A percentile compares a stretch with the other conserved stretches of the same genome.
These are phyloP conservation scores for Aspergillus sclerotioniger DNA, from an alignment of 495 filamentous ascomycete species.

Conservation along the genomic window DNA sequence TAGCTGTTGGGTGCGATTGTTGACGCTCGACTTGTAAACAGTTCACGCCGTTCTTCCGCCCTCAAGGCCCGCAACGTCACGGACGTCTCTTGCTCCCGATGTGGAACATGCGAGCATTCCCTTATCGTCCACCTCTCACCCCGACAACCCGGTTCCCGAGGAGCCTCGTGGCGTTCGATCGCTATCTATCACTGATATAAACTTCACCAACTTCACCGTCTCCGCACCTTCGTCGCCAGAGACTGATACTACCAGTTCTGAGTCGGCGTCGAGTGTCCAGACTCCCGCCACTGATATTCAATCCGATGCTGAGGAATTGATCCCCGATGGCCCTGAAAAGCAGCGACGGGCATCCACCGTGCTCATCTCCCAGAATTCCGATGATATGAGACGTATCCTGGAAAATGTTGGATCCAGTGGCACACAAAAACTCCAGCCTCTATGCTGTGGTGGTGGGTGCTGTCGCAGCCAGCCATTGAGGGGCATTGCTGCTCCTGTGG, in stretches of 20 bases:
- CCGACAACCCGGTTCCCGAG: constrained; percentile 55
- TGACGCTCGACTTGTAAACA: constrained; percentile 12
- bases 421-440: constrained; percentile 55
- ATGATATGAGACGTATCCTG: constrained; percentile 68
- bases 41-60: constrained; percentile 36
- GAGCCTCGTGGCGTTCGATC: constrained; percentile 48
- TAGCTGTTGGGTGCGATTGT: not conserved
- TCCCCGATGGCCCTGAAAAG: constrained; percentile 34
- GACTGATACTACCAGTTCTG: constrained; percentile 40
- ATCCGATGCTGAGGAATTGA: constrained; percentile 44
- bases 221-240: constrained; percentile 35
- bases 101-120: constrained; percentile 36
- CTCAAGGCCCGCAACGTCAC: constrained; percentile 28
- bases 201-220: constrained; percentile 48
- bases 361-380: constrained; percentile 70
- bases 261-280: constrained; percentile 32
- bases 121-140: constrained; percentile 52
- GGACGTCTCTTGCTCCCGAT: constrained; percentile 25
- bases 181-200: constrained; percentile 38
- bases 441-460: constrained; percentile 93
- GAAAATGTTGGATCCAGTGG: constrained; percentile 41
- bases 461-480: constrained; percentile 66
- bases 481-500: constrained; percentile 42
- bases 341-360: constrained; percentile 75
- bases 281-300: constrained; percentile 54